A percentile compares a stretch with the other conserved stretches of the same genome.
Conservation (phyloP, 1,139 yeast species). For the Zygosaccharomyces sapae region DNA sequence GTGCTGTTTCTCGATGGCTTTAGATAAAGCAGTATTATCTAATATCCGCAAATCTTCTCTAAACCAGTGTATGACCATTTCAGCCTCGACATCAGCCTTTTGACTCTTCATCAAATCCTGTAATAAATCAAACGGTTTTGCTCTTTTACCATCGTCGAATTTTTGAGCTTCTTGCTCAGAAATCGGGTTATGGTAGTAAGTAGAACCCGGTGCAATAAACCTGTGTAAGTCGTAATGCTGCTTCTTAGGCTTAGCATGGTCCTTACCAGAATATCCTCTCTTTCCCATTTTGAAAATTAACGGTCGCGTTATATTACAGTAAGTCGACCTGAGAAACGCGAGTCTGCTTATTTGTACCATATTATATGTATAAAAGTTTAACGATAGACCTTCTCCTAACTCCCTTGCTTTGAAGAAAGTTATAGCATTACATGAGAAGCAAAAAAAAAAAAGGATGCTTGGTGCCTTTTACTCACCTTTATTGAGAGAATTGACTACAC, state of each 20-base stretch:
- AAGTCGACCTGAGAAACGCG: no score
- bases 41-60: conserved; percentile 42
- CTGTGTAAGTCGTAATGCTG: conserved; percentile 15
- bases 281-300: no score
- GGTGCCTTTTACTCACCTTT: no score
- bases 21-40: conserved; percentile 42
- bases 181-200: conserved; percentile 13
- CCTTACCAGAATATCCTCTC: not conserved
- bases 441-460: no score
- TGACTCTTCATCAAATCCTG: conserved; percentile 7
- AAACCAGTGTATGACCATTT: conserved; percentile 41
- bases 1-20: conserved; percentile 37
- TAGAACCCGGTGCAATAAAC: conserved; percentile 13
- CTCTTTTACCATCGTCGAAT: conserved; percentile 17
- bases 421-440: no score
- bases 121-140: conserved; percentile 16
- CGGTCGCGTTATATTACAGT: no score
- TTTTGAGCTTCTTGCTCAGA: conserved; percentile 12
- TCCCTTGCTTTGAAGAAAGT: no score
- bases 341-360: no score
- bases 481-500: no score
- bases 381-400: no score
- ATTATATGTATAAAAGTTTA: no score
- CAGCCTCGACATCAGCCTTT: conserved; percentile 2
- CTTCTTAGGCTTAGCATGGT: conserved; percentile 1